phyloP scores from a whole-genome alignment of 139 green algal species.

The Coelastrella sp. region DNA sequence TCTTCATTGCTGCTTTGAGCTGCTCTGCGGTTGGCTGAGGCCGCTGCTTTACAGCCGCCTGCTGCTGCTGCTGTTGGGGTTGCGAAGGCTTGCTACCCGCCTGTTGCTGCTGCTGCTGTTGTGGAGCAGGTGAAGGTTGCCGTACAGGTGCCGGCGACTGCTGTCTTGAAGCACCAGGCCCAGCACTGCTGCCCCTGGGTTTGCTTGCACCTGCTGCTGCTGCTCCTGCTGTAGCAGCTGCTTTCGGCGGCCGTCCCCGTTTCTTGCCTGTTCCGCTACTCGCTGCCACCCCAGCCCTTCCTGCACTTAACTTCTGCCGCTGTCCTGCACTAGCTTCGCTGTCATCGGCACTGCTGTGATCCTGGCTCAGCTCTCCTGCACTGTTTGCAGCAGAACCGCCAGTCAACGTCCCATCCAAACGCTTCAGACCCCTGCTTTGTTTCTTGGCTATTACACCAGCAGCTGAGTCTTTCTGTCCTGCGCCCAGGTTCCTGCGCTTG shows the following conservation, averaged over 20 bases:
- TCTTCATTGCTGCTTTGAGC: conserved; percentile 11
- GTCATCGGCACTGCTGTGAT: too few species aligned
- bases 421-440: background rate
- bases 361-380: background rate
- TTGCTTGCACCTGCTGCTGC: background rate
- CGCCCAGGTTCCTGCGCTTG: conserved; percentile 1
- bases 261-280: background rate
- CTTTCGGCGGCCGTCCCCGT: background rate
- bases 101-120: conserved; percentile 5
- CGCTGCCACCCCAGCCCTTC: background rate
- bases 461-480: background rate
- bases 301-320: background rate
- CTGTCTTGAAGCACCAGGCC: too few species aligned
- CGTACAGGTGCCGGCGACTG: background rate
- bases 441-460: background rate
- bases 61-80: background rate
- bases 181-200: background rate
- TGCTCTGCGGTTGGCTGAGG: background rate
- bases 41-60: background rate
- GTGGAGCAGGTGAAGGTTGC: background rate
- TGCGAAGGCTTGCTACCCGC: background rate
- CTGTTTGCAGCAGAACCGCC: background rate
- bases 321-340: background rate
- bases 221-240: background rate
- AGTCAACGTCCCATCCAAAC: background rate